Conservation (phyloP, 345 rosid species). For the Brassica juncea region DNA sequence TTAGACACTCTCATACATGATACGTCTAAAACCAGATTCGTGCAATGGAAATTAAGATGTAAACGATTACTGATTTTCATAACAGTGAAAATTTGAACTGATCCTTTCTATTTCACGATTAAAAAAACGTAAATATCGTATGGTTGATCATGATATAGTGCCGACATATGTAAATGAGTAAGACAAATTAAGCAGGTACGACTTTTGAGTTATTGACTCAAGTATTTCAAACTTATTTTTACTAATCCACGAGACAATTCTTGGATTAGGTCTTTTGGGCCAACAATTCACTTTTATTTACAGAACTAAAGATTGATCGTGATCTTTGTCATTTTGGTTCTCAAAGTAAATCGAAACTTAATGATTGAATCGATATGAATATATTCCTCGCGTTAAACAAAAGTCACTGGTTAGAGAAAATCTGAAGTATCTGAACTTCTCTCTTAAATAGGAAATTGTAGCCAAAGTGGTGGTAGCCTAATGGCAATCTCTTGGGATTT, state of each 20-base stretch:
- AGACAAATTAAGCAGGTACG: conserved; percentile 29
- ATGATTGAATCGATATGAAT: background rate
- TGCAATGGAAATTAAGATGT: background rate
- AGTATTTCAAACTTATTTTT: background rate
- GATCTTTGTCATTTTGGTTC: background rate
- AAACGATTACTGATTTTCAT: background rate
- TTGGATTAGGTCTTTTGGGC: conserved; percentile 17
- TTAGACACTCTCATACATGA: too few species aligned
- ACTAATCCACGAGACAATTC: conserved; percentile 17
- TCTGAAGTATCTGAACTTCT: background rate
- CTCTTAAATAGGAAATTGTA: background rate
- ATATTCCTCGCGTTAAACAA: background rate
- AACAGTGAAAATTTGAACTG: background rate
- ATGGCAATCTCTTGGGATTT: too few species aligned
- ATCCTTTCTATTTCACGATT: background rate
- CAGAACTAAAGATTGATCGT: background rate
- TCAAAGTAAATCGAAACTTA: background rate
- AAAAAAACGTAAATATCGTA: background rate
- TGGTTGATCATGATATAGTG: background rate
- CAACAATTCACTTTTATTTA: background rate
- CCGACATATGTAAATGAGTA: background rate
- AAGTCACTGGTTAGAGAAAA: background rate
- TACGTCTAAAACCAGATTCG: background rate
- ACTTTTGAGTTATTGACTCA: conserved; percentile 7
- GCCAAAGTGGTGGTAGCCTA: too few species aligned